phyloP scores from a whole-genome alignment of 2,329 filamentous ascomycete genomes.

The Rhynchosporium secalis region DNA sequence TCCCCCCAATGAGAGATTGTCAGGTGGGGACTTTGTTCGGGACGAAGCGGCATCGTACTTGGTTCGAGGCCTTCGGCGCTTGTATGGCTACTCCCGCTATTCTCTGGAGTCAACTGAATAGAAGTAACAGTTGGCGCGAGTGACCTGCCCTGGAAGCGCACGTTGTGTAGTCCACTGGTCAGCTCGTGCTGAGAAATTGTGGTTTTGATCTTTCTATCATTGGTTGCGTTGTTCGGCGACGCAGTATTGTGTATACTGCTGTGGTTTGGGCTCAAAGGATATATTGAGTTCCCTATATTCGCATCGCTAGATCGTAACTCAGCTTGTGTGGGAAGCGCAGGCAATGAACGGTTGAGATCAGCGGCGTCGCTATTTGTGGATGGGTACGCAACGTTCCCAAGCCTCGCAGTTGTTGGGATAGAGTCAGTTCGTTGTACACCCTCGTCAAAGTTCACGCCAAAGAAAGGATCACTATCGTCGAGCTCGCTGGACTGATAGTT shows the following conservation, averaged over 20 bases:
- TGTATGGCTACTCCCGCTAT: slow-evolving; percentile 39
- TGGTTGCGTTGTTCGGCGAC: slow-evolving; percentile 28
- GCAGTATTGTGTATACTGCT: slow-evolving; percentile 35
- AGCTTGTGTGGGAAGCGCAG: slow-evolving; percentile 24
- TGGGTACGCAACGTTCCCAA: slow-evolving; percentile 22
- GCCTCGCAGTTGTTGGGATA: slow-evolving; percentile 24
- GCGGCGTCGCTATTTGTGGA: slow-evolving; percentile 16
- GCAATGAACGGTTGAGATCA: slow-evolving; percentile 25
- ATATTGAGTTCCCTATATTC: slow-evolving; percentile 28
- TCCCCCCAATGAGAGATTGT: slow-evolving; percentile 34
- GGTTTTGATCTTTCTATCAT: slow-evolving; percentile 27
- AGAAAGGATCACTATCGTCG: slow-evolving; percentile 38
- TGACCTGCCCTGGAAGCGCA: slow-evolving; percentile 24
- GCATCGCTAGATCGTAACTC: slow-evolving; percentile 24
- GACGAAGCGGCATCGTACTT: slow-evolving; percentile 27
- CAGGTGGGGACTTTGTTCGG: slow-evolving; percentile 31
- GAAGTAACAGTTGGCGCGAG: slow-evolving; percentile 20
- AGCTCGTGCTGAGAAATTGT: slow-evolving; percentile 32
- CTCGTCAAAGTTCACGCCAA: slow-evolving; percentile 40
- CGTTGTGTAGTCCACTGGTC: slow-evolving; percentile 27
- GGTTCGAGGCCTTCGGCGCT: slow-evolving; percentile 37
- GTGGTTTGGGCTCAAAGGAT: slow-evolving; percentile 36
- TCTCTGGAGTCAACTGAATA: slow-evolving; percentile 38
- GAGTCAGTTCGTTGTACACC: slow-evolving; percentile 34
- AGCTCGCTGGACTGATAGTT: slow-evolving; percentile 37